Evolutionary conservation across 176 grass and related monocot species (phyloP).

Genomic region (Tillandsia leiboldiana): DNA sequence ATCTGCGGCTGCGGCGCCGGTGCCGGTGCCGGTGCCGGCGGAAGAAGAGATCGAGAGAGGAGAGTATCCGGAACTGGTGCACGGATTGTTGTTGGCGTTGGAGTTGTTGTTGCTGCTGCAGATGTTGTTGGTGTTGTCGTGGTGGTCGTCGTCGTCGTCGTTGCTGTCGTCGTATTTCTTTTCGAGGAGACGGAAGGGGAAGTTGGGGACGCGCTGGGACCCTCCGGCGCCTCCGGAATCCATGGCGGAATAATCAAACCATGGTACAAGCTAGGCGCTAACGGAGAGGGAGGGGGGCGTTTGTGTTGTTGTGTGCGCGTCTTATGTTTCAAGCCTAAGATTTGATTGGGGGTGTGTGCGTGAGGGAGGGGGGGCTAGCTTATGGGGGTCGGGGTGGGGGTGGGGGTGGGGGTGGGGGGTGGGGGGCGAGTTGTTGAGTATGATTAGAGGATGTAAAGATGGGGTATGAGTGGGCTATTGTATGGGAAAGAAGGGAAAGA

Average conservation of each 20-base stretch:
- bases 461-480: background rate
- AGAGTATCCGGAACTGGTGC: conserved; percentile 15
- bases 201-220: conserved; percentile 8
- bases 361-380: background rate
- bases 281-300: background rate
- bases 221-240: conserved; percentile 4
- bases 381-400: background rate
- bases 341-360: background rate
- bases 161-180: conserved; percentile 21
- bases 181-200: conserved; percentile 26
- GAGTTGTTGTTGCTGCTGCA: background rate
- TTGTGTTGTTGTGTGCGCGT: background rate
- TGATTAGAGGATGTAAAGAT: background rate
- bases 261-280: background rate
- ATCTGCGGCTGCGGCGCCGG: background rate
- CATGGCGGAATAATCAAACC: conserved; percentile 6
- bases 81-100: background rate
- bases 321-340: background rate
- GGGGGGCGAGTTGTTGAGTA: background rate
- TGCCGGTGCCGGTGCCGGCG: background rate
- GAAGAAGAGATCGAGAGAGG: conserved; percentile 21
- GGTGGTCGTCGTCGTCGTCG: background rate
- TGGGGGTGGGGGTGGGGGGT: background rate
- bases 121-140: background rate
- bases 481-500: no score